Percentiles rank a stretch among this genome's conserved stretches.
Evolutionary conservation across 169 alveolate genomes (phyloP).

Genomic region (Theileria parva): DNA sequence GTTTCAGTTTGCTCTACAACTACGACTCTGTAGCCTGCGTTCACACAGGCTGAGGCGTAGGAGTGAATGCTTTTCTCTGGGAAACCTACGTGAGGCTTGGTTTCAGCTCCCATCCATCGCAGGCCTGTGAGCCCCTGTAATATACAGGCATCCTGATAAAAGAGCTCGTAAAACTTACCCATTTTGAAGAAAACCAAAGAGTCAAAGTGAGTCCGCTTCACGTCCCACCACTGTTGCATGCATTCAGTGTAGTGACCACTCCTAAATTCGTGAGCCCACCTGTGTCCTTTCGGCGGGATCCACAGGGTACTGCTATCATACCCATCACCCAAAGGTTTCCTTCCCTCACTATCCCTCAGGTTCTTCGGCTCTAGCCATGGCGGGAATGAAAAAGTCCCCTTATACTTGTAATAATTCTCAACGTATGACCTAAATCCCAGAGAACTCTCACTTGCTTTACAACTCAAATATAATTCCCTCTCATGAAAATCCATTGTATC

Average conservation of each 20-base stretch:
- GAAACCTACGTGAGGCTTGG: slow-evolving; percentile 97
- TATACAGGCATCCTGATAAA: slow-evolving; percentile 93
- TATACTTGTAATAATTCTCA: slow-evolving; percentile 71
- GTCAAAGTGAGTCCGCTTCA: slow-evolving; percentile 92
- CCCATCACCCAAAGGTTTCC: slow-evolving; percentile 81
- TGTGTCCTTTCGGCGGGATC: slow-evolving; percentile 89
- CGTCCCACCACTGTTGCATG: slow-evolving; percentile 97
- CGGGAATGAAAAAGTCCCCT: slow-evolving; percentile 71
- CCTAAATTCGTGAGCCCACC: slow-evolving; percentile 78
- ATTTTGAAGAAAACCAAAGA: slow-evolving; percentile 95
- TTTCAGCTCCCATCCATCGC: slow-evolving; percentile 97
- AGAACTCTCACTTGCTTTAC: slow-evolving; percentile 53
- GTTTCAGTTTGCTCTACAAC: slow-evolving; percentile 99
- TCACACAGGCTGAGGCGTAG: slow-evolving; percentile 89
- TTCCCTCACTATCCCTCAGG: slow-evolving; percentile 86
- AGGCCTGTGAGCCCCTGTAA: slow-evolving; percentile 91
- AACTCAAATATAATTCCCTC: slow-evolving; percentile 41
- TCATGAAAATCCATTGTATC: slow-evolving; percentile 46
- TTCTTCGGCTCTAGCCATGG: slow-evolving; percentile 78
- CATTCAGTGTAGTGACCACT: slow-evolving; percentile 92
- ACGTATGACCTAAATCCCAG: slow-evolving; percentile 62
- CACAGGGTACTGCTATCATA: slow-evolving; percentile 92
- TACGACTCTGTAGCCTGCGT: slow-evolving; percentile 93
- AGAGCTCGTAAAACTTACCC: slow-evolving; percentile 93
- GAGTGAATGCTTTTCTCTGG: slow-evolving; percentile 97